Evolutionary conservation across 176 grass and related monocot species (phyloP), one percentile per base, ranked within the genome.

Genomic region (Rhynchospora breviuscula): DNA sequence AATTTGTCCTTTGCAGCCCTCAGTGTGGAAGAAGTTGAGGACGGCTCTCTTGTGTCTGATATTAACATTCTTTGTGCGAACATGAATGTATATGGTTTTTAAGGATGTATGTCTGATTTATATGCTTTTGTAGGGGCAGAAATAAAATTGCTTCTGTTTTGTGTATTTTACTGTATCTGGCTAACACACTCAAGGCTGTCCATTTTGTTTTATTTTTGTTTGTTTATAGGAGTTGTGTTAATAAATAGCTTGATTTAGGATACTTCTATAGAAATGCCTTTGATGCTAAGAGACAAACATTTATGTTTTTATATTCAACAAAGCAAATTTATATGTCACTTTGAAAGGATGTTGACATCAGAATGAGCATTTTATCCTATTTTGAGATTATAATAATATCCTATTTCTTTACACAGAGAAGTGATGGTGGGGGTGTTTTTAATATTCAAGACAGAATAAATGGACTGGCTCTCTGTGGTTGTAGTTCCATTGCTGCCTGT

Each of bases 391-490:
- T 47, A 18, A 48, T 73, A 9, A 73, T 73, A 47, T 78, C 14
- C 31, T 58, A 33, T 83, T 66, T 88, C 75, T 87, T 40, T 40
- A 40, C 35, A 79, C 91, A 98, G 96, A 78, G 93, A 88, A 98
- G 96, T 61, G 59, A 93, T 77, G 96, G 93, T 54, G 89, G 89
- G 56, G 96, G 96, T 70, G 80, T 91, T 85, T 98, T 98, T 59
- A 91, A 89, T 85, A 88, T 98, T 81, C 91, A 95, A 88, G 96
- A 98, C 79, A 90, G 91, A 86, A 93, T 95, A 71, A 98, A 98
- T 84, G 96, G 96, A 23, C 80, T 93, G 22, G 84, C 88, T 0
- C 79, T 98, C 59, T 98, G 96, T 81, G 91, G 93, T 65, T 98
- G 96, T 60, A 89, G 89, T 81, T 87, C 79, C 35, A 84, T 98